Conservation (phyloP, 2,329 filamentous ascomycete species). For the Aspergillus proliferans region DNA sequence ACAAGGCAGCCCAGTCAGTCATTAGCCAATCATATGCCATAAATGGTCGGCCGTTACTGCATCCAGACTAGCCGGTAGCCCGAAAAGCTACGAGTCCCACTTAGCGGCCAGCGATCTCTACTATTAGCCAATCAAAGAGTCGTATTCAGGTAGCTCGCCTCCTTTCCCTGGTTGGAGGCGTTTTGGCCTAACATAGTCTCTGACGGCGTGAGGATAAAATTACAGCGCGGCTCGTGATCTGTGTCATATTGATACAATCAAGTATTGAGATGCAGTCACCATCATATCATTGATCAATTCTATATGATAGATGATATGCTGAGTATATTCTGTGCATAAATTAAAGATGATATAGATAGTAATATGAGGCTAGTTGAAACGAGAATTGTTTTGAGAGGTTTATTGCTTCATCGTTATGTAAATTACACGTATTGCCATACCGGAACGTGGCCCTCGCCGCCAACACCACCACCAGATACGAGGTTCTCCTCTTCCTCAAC, state of each 20-base stretch:
- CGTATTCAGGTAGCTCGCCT: slow-evolving; percentile 7
- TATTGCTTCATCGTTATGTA: not conserved
- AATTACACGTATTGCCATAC: not conserved
- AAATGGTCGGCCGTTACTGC: slow-evolving; percentile 4
- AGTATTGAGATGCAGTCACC: no score
- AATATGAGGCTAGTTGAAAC: no score
- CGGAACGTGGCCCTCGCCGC: not conserved
- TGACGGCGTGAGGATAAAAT: not conserved
- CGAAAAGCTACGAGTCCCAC: slow-evolving; percentile 7
- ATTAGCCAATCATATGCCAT: not conserved
- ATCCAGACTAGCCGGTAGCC: slow-evolving; percentile 12
- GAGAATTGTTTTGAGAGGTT: no score
- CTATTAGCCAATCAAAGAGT: slow-evolving; percentile 7
- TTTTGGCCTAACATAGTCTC: not conserved
- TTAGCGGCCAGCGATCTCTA: slow-evolving; percentile 12
- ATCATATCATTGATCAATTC: no score
- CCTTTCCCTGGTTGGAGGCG: slow-evolving; percentile 4
- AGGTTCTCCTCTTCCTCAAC: not conserved
- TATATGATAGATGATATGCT: no score
- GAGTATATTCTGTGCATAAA: not conserved
- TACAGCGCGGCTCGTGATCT: not conserved
- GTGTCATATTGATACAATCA: not conserved
- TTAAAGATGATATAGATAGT: not conserved
- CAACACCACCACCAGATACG: not conserved
- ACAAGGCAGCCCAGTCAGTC: not conserved